These are phyloP conservation scores for Tylopilus orsonianus DNA, from an alignment of 1,284 basidiomycete genomes.

Conservation along the genomic window DNA sequence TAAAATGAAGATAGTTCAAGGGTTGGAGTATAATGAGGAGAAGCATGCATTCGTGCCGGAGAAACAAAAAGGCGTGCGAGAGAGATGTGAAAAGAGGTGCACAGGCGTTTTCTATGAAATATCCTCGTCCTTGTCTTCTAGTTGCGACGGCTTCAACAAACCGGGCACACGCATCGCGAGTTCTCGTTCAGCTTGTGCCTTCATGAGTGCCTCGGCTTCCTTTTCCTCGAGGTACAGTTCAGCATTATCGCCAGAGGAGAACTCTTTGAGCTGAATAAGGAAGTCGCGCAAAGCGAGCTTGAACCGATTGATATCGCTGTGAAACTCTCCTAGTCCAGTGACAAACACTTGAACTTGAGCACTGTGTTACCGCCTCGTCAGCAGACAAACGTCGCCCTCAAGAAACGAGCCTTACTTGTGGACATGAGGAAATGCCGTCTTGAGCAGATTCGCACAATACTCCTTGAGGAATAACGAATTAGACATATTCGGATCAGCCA, in stretches of 20 bases:
- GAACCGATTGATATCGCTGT: slow-evolving; percentile 90
- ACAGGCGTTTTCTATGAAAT: slow-evolving; percentile 46
- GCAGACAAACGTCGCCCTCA: slow-evolving; percentile 6
- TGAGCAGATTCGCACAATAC: slow-evolving; percentile 86
- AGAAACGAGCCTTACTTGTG: slow-evolving; percentile 59
- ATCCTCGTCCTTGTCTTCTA: slow-evolving; percentile 90
- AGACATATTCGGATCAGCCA: slow-evolving; percentile 73
- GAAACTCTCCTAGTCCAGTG: slow-evolving; percentile 79
- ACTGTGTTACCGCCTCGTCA: slow-evolving; percentile 35
- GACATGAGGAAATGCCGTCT: slow-evolving; percentile 89
- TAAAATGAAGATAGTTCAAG: slow-evolving; percentile 33
- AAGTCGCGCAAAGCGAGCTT: slow-evolving; percentile 93
- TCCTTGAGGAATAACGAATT: slow-evolving; percentile 87
- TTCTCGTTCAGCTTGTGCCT: slow-evolving; percentile 79
- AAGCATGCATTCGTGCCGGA: slow-evolving; percentile 24
- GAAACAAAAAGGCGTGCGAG: slow-evolving; percentile 14
- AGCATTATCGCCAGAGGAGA: slow-evolving; percentile 71
- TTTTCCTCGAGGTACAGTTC: slow-evolving; percentile 95
- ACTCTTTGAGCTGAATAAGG: slow-evolving; percentile 92
- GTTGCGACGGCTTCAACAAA: slow-evolving; percentile 94
- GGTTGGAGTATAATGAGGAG: slow-evolving; percentile 18
- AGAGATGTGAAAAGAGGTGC: slow-evolving; percentile 3
- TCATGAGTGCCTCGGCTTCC: slow-evolving; percentile 76
- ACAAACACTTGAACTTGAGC: slow-evolving; percentile 81
- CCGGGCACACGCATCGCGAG: slow-evolving; percentile 95